phyloP scores from a whole-genome alignment of 352 stramenopile species.

The Elongisporangium undulatum region DNA sequence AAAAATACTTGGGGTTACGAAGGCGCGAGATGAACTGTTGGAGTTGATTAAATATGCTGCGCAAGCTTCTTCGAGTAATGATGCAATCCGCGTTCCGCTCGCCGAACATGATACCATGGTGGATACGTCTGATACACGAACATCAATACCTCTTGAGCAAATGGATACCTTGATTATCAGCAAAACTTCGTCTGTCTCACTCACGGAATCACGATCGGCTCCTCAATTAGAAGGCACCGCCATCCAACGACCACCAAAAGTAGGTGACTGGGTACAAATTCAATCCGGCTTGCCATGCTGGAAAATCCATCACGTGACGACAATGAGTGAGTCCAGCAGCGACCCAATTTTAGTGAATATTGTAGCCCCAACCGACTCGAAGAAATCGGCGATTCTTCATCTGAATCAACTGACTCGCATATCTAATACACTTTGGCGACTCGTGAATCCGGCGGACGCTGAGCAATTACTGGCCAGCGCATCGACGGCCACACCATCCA shows the following conservation, averaged over 20 bases:
- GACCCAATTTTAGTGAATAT: neutral
- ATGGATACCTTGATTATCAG: neutral
- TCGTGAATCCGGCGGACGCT: constrained; percentile 2
- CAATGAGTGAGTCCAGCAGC: neutral
- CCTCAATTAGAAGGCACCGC: neutral
- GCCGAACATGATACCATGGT: neutral
- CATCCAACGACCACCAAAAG: neutral
- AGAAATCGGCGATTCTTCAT: neutral
- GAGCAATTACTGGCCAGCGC: neutral
- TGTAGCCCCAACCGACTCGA: neutral
- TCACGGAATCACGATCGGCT: neutral
- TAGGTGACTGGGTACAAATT: neutral
- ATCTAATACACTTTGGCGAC: constrained; percentile 37
- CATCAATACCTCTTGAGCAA: neutral
- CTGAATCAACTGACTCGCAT: constrained; percentile 21
- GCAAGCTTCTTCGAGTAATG: neutral
- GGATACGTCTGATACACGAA: neutral
- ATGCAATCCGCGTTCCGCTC: neutral
- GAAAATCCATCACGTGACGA: neutral
- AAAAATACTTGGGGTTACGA: neutral
- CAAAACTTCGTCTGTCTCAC: neutral
- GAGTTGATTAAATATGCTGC: neutral
- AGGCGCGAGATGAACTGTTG: neutral
- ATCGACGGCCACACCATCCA: neutral
- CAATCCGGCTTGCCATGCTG: neutral